These are phyloP conservation scores for Hyaloscypha variabilis DNA, from an alignment of 495 filamentous ascomycete species.

Conservation along the genomic window DNA sequence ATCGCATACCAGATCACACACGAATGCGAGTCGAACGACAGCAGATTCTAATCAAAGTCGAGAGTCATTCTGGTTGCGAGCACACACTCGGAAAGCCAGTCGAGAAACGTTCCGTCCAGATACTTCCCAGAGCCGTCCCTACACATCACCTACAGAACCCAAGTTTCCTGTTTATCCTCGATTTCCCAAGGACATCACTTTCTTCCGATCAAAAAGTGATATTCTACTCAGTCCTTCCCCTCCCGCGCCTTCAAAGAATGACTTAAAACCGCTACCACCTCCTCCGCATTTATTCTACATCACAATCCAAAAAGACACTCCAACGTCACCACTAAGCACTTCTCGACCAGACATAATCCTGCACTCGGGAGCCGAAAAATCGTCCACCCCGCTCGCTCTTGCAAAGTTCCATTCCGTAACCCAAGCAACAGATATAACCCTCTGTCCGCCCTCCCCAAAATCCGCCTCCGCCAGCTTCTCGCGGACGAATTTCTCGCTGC, in stretches of 20 bases:
- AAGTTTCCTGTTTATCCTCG: conserved; percentile 18
- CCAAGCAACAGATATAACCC: conserved; percentile 19
- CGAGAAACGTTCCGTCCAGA: conserved; percentile 1
- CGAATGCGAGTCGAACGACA: background rate
- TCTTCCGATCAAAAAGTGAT: conserved; percentile 17
- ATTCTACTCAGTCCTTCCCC: conserved; percentile 17
- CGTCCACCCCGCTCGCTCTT: conserved; percentile 11
- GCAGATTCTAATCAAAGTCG: background rate
- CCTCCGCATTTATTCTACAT: conserved; percentile 26
- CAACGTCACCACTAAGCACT: background rate
- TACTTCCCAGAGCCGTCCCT: background rate
- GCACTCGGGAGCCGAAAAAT: conserved; percentile 17
- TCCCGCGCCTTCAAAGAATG: conserved; percentile 20
- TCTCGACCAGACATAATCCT: conserved; percentile 22
- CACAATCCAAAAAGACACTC: conserved; percentile 11
- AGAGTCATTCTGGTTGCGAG: background rate
- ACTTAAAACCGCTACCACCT: conserved; percentile 25
- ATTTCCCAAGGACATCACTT: conserved; percentile 24
- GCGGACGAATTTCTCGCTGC: background rate
- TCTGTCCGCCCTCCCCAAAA: conserved; percentile 22
- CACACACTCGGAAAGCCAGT: background rate
- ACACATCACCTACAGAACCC: background rate
- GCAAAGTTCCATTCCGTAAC: conserved; percentile 24
- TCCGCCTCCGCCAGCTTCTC: conserved; percentile 9
- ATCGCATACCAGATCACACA: conserved; percentile 3